phyloP scores from a whole-genome alignment of 2,329 filamentous ascomycete species.

The Epichloe gansuensis region DNA sequence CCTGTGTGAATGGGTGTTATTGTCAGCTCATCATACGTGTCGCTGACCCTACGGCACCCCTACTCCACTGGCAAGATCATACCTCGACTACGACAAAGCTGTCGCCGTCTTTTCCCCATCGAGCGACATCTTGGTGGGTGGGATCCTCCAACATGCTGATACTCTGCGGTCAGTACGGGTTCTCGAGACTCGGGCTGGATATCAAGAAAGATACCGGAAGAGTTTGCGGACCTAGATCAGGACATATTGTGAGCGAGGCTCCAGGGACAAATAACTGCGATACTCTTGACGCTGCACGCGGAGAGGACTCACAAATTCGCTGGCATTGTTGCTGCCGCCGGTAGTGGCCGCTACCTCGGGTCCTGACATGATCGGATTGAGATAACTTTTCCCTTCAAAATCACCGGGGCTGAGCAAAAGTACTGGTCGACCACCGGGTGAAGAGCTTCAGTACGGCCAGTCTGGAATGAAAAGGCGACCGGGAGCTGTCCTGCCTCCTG shows the following conservation, averaged over 20 bases:
- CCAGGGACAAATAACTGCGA: not conserved
- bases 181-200: not conserved
- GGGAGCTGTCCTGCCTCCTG: not conserved
- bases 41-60: too few relatives aligned
- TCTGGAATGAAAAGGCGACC: not conserved
- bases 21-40: slow-evolving; percentile 5
- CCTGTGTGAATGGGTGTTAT: slow-evolving; percentile 39
- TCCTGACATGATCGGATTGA: slow-evolving; percentile 19
- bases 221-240: slow-evolving; percentile 76
- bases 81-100: slow-evolving; percentile 98
- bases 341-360: slow-evolving; percentile 21
- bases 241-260: not conserved
- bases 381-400: not conserved
- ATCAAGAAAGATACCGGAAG: slow-evolving; percentile 62
- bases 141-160: slow-evolving; percentile 80
- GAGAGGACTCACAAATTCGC: slow-evolving; percentile 71
- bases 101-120: slow-evolving; percentile 90
- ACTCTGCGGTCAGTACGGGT: slow-evolving; percentile 8
- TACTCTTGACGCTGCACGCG: not conserved
- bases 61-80: not conserved
- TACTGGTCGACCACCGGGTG: not conserved
- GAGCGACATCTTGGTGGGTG: slow-evolving; percentile 79
- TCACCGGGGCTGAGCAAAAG: not conserved
- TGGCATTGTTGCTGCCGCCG: slow-evolving; percentile 62
- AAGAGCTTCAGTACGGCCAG: not conserved